Evolutionary conservation across 2,329 filamentous ascomycete genomes (phyloP).

Genomic region (Talaromyces sp.): DNA sequence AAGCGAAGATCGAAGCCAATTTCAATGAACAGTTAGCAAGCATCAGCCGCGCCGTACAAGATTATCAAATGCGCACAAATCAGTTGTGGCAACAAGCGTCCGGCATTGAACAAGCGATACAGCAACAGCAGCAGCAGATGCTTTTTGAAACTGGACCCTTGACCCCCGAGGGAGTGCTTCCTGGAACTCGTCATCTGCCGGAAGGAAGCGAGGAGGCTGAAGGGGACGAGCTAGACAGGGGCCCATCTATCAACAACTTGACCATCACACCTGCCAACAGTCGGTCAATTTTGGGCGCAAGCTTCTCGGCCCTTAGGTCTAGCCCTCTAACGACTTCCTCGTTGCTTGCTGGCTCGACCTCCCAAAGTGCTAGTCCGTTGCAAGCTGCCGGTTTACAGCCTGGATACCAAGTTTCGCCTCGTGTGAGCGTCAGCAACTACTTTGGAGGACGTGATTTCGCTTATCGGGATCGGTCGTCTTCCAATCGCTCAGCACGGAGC

Average conservation of each 20-base stretch:
- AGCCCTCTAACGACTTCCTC: conserved; percentile 34
- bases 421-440: conserved; percentile 27
- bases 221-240: conserved; percentile 5
- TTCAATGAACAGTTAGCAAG: conserved; percentile 41
- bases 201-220: conserved; percentile 23
- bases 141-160: conserved; percentile 41
- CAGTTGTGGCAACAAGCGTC: conserved; percentile 42
- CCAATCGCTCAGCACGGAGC: conserved; percentile 37
- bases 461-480: conserved; percentile 38
- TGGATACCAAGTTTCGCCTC: conserved; percentile 30
- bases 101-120: conserved; percentile 40
- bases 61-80: conserved; percentile 39
- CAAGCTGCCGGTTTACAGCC: conserved; percentile 28
- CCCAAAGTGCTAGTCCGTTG: conserved; percentile 31
- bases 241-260: conserved; percentile 21
- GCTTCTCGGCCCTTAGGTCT: conserved; percentile 31
- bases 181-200: conserved; percentile 45
- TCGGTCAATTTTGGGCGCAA: conserved; percentile 33
- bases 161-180: conserved; percentile 58
- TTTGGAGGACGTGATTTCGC: conserved; percentile 27
- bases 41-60: conserved; percentile 40
- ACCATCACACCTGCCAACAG: conserved; percentile 27
- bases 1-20: conserved; percentile 39
- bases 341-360: conserved; percentile 27
- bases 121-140: conserved; percentile 43